A percentile compares a stretch with the other conserved stretches of the same genome.
These are phyloP conservation scores for Colletotrichum navitas DNA, from an alignment of 2,329 filamentous ascomycete genomes.

Conservation along the genomic window DNA sequence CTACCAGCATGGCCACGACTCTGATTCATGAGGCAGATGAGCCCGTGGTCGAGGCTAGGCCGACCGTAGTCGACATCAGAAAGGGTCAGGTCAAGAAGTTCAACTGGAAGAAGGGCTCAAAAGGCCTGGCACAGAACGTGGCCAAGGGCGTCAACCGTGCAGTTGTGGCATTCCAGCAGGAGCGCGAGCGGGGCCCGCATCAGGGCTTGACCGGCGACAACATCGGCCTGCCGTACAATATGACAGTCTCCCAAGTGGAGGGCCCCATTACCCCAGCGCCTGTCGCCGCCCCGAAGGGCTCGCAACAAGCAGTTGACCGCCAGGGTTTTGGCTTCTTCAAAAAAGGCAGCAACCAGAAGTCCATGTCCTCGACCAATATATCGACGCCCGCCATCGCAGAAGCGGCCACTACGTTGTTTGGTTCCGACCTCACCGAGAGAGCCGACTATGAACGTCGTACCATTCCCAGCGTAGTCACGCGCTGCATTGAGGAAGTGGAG, in stretches of 20 bases:
- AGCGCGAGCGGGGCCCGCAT: conserved; percentile 66
- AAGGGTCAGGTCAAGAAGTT: conserved; percentile 97
- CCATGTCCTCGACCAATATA: conserved; percentile 59
- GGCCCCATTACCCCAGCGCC: conserved; percentile 19
- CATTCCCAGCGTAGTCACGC: conserved; percentile 90
- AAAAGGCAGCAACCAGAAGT: conserved; percentile 66
- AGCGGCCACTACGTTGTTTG: conserved; percentile 77
- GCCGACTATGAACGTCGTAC: conserved; percentile 90
- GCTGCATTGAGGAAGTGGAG: conserved; percentile 97
- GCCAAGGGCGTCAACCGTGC: conserved; percentile 94
- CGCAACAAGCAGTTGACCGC: conserved; percentile 48
- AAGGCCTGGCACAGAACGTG: conserved; percentile 93
- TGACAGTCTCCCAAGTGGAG: conserved; percentile 70
- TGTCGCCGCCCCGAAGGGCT: conserved; percentile 34
- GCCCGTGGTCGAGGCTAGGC: conserved; percentile 75
- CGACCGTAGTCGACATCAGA: conserved; percentile 95
- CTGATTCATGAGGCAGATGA: conserved; percentile 76
- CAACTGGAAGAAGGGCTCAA: conserved; percentile 98
- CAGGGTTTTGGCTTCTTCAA: conserved; percentile 81
- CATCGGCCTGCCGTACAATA: conserved; percentile 79
- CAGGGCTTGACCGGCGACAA: conserved; percentile 71
- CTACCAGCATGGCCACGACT: conserved; percentile 68
- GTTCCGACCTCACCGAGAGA: conserved; percentile 87
- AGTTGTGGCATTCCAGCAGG: conserved; percentile 78
- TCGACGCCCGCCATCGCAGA: conserved; percentile 59